These are phyloP conservation scores for Cystofilobasidium capitatum DNA, from an alignment of 768 basidiomycete species.

Conservation along the genomic window DNA sequence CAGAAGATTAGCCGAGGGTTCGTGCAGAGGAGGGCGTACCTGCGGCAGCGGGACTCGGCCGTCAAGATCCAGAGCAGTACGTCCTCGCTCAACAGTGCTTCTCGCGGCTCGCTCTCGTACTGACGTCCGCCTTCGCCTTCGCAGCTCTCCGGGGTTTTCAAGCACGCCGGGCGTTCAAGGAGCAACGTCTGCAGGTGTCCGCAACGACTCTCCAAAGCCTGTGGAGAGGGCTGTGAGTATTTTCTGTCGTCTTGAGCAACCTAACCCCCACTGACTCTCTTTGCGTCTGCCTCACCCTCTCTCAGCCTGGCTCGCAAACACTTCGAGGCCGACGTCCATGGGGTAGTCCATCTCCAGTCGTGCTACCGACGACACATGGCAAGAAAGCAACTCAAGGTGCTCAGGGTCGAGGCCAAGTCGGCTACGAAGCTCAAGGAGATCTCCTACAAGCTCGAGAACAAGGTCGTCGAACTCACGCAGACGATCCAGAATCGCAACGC, in stretches of 20 bases:
- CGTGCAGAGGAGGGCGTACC: constrained; percentile 62
- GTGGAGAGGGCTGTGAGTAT: constrained; percentile 73
- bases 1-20: constrained; percentile 65
- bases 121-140: neutral
- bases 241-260: constrained; percentile 5
- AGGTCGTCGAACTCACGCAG: constrained; percentile 97
- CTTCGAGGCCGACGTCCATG: constrained; percentile 42
- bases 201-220: constrained; percentile 70
- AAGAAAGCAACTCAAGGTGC: constrained; percentile 67
- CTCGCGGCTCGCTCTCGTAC: neutral
- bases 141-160: constrained; percentile 37
- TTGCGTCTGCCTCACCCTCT: constrained; percentile 32
- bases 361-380: constrained; percentile 83
- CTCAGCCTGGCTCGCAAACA: constrained; percentile 33
- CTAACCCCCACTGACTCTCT: constrained; percentile 17
- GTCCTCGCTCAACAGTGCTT: constrained; percentile 39
- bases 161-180: constrained; percentile 48
- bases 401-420: constrained; percentile 87
- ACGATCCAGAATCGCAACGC: constrained; percentile 75
- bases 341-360: constrained; percentile 78
- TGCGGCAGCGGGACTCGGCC: constrained; percentile 54
- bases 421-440: constrained; percentile 98
- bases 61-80: constrained; percentile 73
- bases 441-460: constrained; percentile 94
- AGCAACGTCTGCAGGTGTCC: constrained; percentile 52